These are phyloP conservation scores for Alternaria sp. DNA, from an alignment of 2,329 filamentous ascomycete genomes.

Conservation along the genomic window DNA sequence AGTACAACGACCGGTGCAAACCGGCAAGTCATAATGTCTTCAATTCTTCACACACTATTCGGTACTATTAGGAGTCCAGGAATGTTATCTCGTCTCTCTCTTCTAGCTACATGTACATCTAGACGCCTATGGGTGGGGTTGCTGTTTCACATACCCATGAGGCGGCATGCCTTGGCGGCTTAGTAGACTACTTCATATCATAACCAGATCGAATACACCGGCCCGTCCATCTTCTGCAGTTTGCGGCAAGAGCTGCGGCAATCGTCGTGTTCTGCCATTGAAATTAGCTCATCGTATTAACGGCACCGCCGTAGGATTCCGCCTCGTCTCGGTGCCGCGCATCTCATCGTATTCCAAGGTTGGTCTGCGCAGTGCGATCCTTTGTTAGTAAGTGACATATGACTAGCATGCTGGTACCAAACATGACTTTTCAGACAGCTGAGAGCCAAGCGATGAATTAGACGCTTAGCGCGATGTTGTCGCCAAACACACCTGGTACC, in stretches of 20 bases:
- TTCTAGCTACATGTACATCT: constrained; percentile 22
- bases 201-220: constrained; percentile 3
- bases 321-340: neutral
- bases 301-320: neutral
- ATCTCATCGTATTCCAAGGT: neutral
- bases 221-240: neutral
- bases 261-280: neutral
- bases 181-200: constrained; percentile 34
- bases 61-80: constrained; percentile 22
- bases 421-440: neutral
- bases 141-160: constrained; percentile 29
- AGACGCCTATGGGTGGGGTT: constrained; percentile 20
- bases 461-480: neutral
- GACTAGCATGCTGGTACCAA: neutral
- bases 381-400: neutral
- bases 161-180: constrained; percentile 33
- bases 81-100: constrained; percentile 11
- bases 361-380: neutral
- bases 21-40: constrained; percentile 27
- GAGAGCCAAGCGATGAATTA: neutral
- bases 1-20: constrained; percentile 24
- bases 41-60: constrained; percentile 25
- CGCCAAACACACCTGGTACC: neutral
- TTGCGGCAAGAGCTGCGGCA: neutral
- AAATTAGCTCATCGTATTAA: neutral